Percentiles rank a stretch among this genome's conserved stretches.
These are phyloP conservation scores for Leishmania mexicana DNA, from an alignment of 208 protist species.

Conservation along the genomic window DNA sequence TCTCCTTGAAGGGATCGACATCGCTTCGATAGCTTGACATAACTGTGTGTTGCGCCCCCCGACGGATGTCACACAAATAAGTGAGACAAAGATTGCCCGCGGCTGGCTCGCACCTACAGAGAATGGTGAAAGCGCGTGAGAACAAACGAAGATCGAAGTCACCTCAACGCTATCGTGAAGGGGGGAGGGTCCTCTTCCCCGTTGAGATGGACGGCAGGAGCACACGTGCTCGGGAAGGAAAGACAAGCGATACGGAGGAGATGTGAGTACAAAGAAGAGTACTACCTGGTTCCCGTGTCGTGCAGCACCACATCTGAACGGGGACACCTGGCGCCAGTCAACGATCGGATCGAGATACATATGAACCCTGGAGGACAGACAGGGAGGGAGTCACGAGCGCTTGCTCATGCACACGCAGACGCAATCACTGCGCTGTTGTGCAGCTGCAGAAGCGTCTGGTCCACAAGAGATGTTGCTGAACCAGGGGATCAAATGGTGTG, in stretches of 20 bases:
- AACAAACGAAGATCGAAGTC: not conserved
- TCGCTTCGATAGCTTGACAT: conserved; percentile 37
- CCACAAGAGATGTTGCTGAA: not conserved
- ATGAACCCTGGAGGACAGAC: not conserved
- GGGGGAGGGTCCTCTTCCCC: not conserved
- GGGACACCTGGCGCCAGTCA: not conserved
- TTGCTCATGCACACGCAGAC: not conserved
- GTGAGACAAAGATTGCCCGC: not conserved
- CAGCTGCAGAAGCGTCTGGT: not conserved
- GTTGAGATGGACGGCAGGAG: not conserved
- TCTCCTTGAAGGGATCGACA: conserved; percentile 74
- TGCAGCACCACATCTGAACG: not conserved
- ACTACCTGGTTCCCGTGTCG: not conserved
- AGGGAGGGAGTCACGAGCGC: not conserved
- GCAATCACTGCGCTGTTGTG: not conserved
- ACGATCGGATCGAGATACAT: not conserved
- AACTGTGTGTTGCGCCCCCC: no score
- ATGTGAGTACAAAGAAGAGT: not conserved
- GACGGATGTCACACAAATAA: not conserved
- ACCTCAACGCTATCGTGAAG: not conserved
- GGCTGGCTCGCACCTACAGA: not conserved
- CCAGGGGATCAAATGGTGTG: no score
- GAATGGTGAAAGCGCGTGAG: not conserved
- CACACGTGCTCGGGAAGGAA: not conserved
- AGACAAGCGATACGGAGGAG: not conserved